Evolutionary conservation across 495 filamentous ascomycete genomes (phyloP).

Genomic region (Podospora didyma): DNA sequence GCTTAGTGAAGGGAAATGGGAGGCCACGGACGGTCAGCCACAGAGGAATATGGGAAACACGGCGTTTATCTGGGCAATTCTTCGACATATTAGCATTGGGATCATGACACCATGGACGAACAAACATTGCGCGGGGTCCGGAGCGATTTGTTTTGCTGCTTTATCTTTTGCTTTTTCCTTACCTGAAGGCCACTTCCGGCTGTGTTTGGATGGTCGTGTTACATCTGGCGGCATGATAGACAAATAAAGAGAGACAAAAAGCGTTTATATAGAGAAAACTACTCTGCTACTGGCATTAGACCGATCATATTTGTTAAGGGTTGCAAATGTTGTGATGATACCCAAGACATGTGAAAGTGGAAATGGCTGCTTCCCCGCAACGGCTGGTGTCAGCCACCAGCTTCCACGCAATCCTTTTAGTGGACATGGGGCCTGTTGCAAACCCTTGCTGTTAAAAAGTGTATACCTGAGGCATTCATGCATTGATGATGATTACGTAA

Average conservation of each 20-base stretch:
- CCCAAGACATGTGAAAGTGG: no score
- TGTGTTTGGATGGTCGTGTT: background rate
- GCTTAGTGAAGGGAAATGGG: background rate
- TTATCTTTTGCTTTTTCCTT: conserved; percentile 1
- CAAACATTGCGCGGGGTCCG: background rate
- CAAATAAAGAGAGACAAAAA: background rate
- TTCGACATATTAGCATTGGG: background rate
- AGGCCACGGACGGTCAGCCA: background rate
- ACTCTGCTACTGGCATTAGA: background rate
- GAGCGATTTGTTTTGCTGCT: conserved; percentile 4
- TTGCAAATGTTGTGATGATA: no score
- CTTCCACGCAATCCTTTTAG: no score
- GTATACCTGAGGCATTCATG: conserved; percentile 2
- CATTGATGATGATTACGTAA: conserved; percentile 22
- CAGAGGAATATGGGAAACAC: background rate
- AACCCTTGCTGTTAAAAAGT: no score
- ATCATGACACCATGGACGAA: background rate
- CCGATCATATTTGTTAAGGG: no score
- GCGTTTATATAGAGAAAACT: background rate
- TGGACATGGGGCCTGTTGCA: no score
- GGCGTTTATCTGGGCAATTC: background rate
- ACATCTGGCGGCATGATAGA: background rate
- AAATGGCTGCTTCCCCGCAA: no score
- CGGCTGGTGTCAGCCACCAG: no score
- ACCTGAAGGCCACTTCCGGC: background rate